Conservation (phyloP, 805 yeast species). For the Naumovozyma castellii region DNA sequence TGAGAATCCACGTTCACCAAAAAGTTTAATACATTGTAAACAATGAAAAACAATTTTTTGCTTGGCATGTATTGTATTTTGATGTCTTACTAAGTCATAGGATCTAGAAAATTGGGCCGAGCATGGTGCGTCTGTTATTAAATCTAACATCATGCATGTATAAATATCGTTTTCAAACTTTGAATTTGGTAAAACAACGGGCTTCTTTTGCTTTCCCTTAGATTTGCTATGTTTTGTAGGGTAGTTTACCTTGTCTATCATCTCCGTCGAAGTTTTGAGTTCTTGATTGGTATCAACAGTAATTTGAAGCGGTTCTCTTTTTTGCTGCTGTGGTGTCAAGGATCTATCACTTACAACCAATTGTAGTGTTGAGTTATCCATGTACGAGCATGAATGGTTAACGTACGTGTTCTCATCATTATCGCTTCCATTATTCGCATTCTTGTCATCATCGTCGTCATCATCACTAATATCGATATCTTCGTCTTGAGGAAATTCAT, state of each 20-base stretch:
- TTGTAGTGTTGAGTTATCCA: background rate
- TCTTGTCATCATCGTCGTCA: conserved; percentile 9
- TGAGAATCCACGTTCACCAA: conserved; percentile 35
- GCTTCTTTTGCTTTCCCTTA: background rate
- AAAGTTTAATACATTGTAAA: conserved; percentile 54
- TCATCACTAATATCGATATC: conserved; percentile 12
- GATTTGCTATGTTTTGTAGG: background rate
- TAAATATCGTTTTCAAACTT: conserved; percentile 1
- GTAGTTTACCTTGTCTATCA: too few relatives aligned
- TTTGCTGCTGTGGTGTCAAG: background rate
- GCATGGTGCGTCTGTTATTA: conserved; percentile 20
- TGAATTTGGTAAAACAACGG: background rate
- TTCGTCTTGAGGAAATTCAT: conserved; percentile 13
- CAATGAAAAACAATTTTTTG: conserved; percentile 79
- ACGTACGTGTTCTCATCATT: background rate
- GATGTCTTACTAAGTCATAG: conserved; percentile 88
- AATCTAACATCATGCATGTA: conserved; percentile 10
- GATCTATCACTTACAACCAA: background rate
- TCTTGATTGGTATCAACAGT: too few relatives aligned
- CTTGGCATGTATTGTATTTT: conserved; percentile 87
- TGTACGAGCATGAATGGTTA: background rate
- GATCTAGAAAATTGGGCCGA: conserved; percentile 71
- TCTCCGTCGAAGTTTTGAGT: too few relatives aligned
- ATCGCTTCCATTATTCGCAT: background rate
- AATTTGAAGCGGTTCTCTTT: too few relatives aligned